A percentile compares a stretch with the other conserved stretches of the same genome.
Evolutionary conservation across 116 monocot genomes (phyloP).

Genomic region (Papilionanthe hybrid): DNA sequence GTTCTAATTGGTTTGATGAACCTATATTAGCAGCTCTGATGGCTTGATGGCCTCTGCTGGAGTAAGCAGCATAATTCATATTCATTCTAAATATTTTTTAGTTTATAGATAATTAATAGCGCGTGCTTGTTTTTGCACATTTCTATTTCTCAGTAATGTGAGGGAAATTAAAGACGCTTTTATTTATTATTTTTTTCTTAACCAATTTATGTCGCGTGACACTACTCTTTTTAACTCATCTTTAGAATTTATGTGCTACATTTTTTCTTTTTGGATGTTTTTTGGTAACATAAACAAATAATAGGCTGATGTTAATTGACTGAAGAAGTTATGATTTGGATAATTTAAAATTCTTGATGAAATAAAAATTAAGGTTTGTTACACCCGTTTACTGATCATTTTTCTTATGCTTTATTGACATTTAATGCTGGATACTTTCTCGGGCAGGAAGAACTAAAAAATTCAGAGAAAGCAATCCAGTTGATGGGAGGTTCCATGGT

Average conservation of each 20-base stretch:
- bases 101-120: no score
- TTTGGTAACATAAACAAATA: neutral
- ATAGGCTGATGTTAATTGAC: neutral
- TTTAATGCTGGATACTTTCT: slow-evolving; percentile 10
- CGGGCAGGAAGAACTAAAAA: slow-evolving; percentile 63
- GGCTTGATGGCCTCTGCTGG: neutral
- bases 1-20: neutral
- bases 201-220: neutral
- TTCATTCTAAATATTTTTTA: no score
- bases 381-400: neutral
- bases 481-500: slow-evolving; percentile 69
- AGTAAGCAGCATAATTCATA: neutral
- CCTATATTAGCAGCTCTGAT: neutral
- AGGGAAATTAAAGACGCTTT: neutral
- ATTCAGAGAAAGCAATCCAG: slow-evolving; percentile 51
- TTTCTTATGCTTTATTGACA: neutral
- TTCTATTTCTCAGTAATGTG: neutral
- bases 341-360: neutral
- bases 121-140: no score
- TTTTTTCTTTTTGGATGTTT: neutral
- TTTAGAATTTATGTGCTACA: neutral
- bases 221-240: neutral
- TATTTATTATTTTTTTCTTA: neutral
- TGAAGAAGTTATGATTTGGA: neutral
- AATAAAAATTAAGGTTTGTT: neutral